phyloP scores from a whole-genome alignment of 441 rosid genomes.

The Geranium incanum region DNA sequence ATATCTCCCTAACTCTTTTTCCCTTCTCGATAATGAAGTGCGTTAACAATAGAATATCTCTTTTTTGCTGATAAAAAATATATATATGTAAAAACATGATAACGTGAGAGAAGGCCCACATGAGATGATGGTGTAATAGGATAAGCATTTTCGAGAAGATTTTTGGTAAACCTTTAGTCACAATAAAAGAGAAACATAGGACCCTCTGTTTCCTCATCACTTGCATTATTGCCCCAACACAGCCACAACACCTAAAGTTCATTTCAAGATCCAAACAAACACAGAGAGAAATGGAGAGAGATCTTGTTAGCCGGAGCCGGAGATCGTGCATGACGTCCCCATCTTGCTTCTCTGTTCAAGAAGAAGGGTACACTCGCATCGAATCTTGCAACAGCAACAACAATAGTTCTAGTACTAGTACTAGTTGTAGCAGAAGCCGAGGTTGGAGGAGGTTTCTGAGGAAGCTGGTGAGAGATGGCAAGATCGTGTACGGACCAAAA shows the following conservation, averaged over 20 bases:
- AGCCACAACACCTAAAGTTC: not conserved
- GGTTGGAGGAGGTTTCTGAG: conserved; percentile 46
- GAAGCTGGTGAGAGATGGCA: conserved; percentile 40
- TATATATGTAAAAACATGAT: no score
- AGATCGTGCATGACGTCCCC: conserved; percentile 40
- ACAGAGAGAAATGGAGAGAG: conserved; percentile 9
- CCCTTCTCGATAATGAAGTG: no score
- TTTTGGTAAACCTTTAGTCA: not conserved
- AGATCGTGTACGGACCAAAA: conserved; percentile 32
- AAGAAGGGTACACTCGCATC: conserved; percentile 48
- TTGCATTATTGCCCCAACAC: not conserved
- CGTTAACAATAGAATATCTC: no score
- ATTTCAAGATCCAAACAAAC: not conserved
- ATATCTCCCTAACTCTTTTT: no score
- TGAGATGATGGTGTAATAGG: not conserved
- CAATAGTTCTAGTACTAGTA: conserved; percentile 5
- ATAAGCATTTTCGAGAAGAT: not conserved
- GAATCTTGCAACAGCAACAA: conserved; percentile 5
- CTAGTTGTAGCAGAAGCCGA: conserved; percentile 23
- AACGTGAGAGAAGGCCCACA: no score
- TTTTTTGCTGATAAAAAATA: no score
- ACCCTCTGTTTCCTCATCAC: not conserved
- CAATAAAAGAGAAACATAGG: not conserved
- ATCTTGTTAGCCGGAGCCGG: conserved; percentile 18
- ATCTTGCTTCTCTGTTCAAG: conserved; percentile 41